phyloP scores from a whole-genome alignment of 2,329 filamentous ascomycete species.

The Cytospora schulzeri region DNA sequence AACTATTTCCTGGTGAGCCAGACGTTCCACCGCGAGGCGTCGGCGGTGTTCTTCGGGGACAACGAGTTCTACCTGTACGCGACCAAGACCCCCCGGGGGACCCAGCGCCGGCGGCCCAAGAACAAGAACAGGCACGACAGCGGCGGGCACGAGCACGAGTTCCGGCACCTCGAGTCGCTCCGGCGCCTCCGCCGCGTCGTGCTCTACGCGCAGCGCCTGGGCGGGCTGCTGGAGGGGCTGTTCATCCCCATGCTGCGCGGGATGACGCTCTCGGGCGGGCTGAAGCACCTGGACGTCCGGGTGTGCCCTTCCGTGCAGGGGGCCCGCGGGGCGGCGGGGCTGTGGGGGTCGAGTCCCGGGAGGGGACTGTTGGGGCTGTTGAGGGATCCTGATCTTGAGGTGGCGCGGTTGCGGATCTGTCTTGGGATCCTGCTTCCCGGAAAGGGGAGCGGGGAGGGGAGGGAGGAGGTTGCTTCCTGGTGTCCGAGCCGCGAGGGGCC shows the following conservation, averaged over 20 bases:
- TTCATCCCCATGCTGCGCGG: slow-evolving; percentile 31
- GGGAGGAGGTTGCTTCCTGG: not conserved
- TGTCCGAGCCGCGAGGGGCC: not conserved
- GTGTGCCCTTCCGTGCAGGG: not conserved
- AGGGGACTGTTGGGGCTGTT: slow-evolving; percentile 45
- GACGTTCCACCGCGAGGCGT: slow-evolving; percentile 31
- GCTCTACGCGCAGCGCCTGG: slow-evolving; percentile 31
- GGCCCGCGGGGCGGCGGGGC: slow-evolving; percentile 17
- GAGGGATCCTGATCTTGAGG: slow-evolving; percentile 48
- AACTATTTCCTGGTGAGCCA: slow-evolving; percentile 26
- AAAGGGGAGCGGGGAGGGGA: slow-evolving; percentile 21
- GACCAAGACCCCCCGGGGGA: slow-evolving; percentile 3
- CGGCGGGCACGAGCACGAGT: not conserved
- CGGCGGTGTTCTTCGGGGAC: slow-evolving; percentile 34
- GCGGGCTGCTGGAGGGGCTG: slow-evolving; percentile 28
- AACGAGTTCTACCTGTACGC: slow-evolving; percentile 35
- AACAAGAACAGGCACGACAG: not conserved
- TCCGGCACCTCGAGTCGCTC: slow-evolving; percentile 23
- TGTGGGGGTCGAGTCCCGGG: not conserved
- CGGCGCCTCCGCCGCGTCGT: slow-evolving; percentile 30
- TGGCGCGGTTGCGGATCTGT: slow-evolving; percentile 41
- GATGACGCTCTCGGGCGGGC: slow-evolving; percentile 33
- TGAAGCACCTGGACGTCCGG: slow-evolving; percentile 32
- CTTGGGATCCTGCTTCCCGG: too few species aligned
- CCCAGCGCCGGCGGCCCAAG: not conserved